A percentile compares a stretch with the other conserved stretches of the same genome.
Conservation (phyloP, 306 rosid genomes). For the Sicyos edulis region DNA sequence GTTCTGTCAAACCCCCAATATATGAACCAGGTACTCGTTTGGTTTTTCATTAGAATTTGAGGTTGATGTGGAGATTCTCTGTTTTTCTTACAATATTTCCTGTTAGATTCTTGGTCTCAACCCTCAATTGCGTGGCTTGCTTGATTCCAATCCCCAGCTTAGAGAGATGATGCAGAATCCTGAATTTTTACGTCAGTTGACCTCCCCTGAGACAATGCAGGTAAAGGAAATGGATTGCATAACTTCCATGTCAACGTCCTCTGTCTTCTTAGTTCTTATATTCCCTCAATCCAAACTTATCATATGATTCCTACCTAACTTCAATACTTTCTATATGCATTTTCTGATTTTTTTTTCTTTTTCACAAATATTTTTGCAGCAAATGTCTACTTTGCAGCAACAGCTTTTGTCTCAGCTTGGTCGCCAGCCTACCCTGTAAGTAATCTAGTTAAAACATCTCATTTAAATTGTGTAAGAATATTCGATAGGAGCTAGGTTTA, state of each 20-base stretch:
- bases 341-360: neutral
- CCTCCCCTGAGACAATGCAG: conserved; percentile 88
- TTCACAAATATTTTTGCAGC: conserved; percentile 36
- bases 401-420: conserved; percentile 54
- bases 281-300: neutral
- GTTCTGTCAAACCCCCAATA: conserved; percentile 69
- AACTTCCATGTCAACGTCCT: conserved; percentile 12
- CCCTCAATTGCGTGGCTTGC: conserved; percentile 58
- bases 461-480: neutral
- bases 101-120: conserved; percentile 56
- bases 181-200: conserved; percentile 63
- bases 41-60: conserved; percentile 13
- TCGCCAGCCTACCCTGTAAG: conserved; percentile 67
- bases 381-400: conserved; percentile 57
- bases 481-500: neutral
- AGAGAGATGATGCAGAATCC: conserved; percentile 86
- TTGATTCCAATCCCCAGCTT: conserved; percentile 59
- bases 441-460: conserved; percentile 26
- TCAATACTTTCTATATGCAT: neutral
- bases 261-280: neutral
- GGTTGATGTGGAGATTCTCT: conserved; percentile 20
- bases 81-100: conserved; percentile 22
- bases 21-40: conserved; percentile 59
- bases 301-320: neutral
- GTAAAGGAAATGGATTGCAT: conserved; percentile 32